These are phyloP conservation scores for Heliophila coronopifolia DNA, from an alignment of 441 rosid genomes.

Conservation along the genomic window DNA sequence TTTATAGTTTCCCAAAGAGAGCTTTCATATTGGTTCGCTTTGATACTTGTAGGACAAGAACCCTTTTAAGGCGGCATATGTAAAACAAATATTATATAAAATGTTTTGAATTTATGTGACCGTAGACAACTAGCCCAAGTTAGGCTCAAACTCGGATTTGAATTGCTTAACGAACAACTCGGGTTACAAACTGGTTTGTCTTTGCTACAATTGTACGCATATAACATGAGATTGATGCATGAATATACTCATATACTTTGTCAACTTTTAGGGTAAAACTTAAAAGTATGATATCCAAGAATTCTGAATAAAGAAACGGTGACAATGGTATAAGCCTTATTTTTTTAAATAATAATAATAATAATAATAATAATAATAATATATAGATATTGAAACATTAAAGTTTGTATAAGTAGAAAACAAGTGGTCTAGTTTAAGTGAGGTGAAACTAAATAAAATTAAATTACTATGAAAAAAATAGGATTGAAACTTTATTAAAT, in stretches of 20 bases:
- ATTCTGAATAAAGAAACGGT: conserved; percentile 4
- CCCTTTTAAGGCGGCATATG: neutral
- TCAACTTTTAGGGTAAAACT: conserved; percentile 13
- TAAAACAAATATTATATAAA: neutral
- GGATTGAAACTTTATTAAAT: conserved; percentile 1
- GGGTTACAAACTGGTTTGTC: conserved; percentile 4
- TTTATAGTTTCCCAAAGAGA: neutral
- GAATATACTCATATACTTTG: neutral
- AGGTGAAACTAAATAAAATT: no score
- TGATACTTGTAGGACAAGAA: no score
- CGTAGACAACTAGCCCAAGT: neutral
- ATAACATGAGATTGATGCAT: conserved; percentile 6
- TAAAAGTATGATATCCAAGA: neutral
- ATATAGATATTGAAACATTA: no score
- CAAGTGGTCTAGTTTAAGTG: no score
- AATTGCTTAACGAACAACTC: neutral
- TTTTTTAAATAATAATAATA: neutral
- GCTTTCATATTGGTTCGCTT: neutral
- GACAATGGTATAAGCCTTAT: conserved; percentile 10
- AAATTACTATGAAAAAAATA: no score
- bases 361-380: conserved; percentile 1
- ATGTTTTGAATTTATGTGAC: neutral
- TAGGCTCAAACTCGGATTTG: no score
- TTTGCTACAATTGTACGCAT: conserved; percentile 3
- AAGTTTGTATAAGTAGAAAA: no score